phyloP scores from a whole-genome alignment of 805 yeast genomes.

The Lipomyces orientalis region DNA sequence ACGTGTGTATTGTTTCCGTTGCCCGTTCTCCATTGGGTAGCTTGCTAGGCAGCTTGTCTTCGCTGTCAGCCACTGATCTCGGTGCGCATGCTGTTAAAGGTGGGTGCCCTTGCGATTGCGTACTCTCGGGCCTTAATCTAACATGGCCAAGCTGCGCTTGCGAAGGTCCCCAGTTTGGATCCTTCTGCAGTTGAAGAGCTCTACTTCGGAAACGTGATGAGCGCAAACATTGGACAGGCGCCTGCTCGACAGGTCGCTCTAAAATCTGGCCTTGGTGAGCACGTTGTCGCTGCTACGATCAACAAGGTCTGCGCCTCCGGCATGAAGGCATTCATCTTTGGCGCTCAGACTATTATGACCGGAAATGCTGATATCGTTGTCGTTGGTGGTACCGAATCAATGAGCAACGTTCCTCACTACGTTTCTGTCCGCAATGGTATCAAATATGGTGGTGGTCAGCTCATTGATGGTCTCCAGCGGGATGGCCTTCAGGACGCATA shows the following conservation, averaged over 20 bases:
- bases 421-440: conserved; percentile 82
- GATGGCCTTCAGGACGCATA: conserved; percentile 96
- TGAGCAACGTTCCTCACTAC: conserved; percentile 93
- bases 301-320: conserved; percentile 98
- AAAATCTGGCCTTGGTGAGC: conserved; percentile 80
- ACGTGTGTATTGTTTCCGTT: conserved; percentile 86
- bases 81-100: conserved; percentile 88
- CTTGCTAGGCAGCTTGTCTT: conserved; percentile 81
- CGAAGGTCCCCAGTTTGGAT: conserved; percentile 82
- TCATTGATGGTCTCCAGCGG: conserved; percentile 87
- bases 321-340: conserved; percentile 83
- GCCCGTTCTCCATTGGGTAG: conserved; percentile 97
- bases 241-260: conserved; percentile 97
- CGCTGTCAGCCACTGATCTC: conserved; percentile 79
- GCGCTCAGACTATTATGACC: conserved; percentile 81
- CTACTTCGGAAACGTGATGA: conserved; percentile 86
- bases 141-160: conserved; percentile 64
- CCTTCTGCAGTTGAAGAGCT: conserved; percentile 84
- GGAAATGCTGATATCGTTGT: conserved; percentile 70
- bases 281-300: conserved; percentile 83
- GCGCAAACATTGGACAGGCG: conserved; percentile 92
- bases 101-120: conserved; percentile 5
- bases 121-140: conserved; percentile 5
- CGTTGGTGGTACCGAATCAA: conserved; percentile 96
- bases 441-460: conserved; percentile 79